Conservation (phyloP, 768 basidiomycete genomes). For the Sarcodon aspratus region DNA sequence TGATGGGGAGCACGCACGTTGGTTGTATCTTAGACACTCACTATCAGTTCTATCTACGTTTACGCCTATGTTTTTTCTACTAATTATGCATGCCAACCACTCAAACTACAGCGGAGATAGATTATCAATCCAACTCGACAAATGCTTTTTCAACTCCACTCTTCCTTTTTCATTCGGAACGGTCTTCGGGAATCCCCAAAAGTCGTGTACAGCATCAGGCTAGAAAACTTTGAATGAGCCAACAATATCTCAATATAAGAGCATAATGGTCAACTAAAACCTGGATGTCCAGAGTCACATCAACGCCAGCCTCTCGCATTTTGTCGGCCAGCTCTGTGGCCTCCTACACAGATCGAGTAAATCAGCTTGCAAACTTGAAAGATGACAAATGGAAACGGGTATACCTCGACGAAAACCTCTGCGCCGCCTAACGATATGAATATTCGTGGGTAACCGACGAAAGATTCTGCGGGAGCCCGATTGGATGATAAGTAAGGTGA, state of each 20-base stretch:
- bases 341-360: not conserved
- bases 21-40: too few species aligned
- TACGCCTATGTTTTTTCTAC: too few species aligned
- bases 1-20: too few species aligned
- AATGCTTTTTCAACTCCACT: not conserved
- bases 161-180: not conserved
- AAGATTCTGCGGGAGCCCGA: not conserved
- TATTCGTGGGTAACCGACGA: not conserved
- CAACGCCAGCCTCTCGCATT: not conserved
- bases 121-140: not conserved
- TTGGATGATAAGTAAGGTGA: not conserved
- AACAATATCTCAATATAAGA: not conserved
- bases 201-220: not conserved
- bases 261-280: not conserved
- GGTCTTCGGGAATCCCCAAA: not conserved
- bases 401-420: not conserved
- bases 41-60: too few species aligned
- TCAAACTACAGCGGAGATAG: too few species aligned
- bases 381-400: too few species aligned
- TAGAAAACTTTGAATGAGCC: not conserved
- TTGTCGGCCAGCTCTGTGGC: not conserved
- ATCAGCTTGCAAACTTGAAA: too few species aligned
- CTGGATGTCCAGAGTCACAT: not conserved
- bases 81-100: too few species aligned
- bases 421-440: not conserved